These are phyloP conservation scores for Suillus ampliporus DNA, from an alignment of 768 basidiomycete species.

Conservation along the genomic window DNA sequence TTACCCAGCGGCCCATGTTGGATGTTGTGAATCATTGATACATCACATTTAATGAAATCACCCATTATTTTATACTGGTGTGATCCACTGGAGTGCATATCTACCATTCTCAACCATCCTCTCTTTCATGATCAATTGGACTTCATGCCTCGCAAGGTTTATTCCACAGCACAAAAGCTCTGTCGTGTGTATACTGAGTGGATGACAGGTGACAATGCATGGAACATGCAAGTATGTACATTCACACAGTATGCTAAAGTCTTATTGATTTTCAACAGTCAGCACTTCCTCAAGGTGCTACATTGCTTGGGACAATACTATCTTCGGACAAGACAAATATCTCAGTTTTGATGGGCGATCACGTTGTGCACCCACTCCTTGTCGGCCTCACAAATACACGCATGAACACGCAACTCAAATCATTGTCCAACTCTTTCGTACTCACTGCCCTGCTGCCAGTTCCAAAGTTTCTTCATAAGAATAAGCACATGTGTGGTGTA, in stretches of 20 bases:
- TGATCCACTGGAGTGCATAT: conserved; percentile 30
- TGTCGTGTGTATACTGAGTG: conserved; percentile 24
- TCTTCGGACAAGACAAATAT: conserved; percentile 42
- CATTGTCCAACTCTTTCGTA: conserved; percentile 26
- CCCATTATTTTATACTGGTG: conserved; percentile 29
- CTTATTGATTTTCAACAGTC: conserved; percentile 9
- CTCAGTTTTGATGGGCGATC: conserved; percentile 34
- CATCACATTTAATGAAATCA: conserved; percentile 22
- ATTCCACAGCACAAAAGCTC: conserved; percentile 8
- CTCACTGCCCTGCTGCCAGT: conserved; percentile 25
- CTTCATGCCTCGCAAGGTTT: conserved; percentile 23
- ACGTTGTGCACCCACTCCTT: conserved; percentile 35
- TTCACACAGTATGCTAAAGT: conserved; percentile 1
- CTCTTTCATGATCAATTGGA: conserved; percentile 23
- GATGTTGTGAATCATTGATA: conserved; percentile 17
- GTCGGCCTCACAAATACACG: conserved; percentile 38
- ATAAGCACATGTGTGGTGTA: conserved; percentile 20
- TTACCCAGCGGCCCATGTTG: conserved; percentile 30
- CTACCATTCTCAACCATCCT: conserved; percentile 27
- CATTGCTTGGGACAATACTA: conserved; percentile 29
- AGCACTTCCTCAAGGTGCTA: conserved; percentile 21
- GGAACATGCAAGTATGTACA: conserved; percentile 18
- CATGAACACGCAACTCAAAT: conserved; percentile 32
- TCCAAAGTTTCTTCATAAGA: conserved; percentile 22
- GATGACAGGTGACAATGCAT: conserved; percentile 23